phyloP scores from a whole-genome alignment of 1,284 basidiomycete species.

The Papiliotrema fonsecae region DNA sequence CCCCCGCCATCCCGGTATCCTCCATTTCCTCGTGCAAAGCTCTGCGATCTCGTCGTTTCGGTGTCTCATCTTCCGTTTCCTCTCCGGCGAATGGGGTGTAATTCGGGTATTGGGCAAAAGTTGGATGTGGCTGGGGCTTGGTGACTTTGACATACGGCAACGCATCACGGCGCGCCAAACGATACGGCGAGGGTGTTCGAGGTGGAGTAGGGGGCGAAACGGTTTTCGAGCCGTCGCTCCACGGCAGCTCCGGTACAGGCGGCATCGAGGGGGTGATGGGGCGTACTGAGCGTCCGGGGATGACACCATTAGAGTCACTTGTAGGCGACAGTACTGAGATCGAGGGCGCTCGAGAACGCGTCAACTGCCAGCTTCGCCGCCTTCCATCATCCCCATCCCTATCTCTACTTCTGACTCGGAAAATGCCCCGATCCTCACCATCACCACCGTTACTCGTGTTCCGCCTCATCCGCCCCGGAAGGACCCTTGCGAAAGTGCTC shows the following conservation, averaged over 20 bases:
- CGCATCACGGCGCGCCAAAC: not conserved
- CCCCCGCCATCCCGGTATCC: constrained; percentile 20
- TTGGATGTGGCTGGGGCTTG: constrained; percentile 31
- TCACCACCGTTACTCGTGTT: not conserved
- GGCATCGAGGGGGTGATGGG: constrained; percentile 1
- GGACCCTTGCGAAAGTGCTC: constrained; percentile 14
- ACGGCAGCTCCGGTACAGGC: not conserved
- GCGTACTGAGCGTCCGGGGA: not conserved
- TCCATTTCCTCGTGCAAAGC: constrained; percentile 18
- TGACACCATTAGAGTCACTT: not conserved
- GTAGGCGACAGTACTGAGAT: too few relatives aligned
- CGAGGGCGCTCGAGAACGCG: not conserved
- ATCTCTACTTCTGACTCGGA: constrained; percentile 7
- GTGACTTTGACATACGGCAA: constrained; percentile 23
- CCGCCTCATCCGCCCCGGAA: constrained; percentile 17
- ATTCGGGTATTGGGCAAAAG: constrained; percentile 39
- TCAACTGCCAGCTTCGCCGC: constrained; percentile 1
- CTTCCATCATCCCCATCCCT: constrained; percentile 5
- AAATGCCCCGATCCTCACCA: not conserved
- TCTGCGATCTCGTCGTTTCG: constrained; percentile 13
- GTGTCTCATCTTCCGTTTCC: not conserved
- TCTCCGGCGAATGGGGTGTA: constrained; percentile 24
- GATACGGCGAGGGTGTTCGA: not conserved
- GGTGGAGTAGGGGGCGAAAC: constrained; percentile 1
- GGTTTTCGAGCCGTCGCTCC: not conserved